A percentile compares a stretch with the other conserved stretches of the same genome.
These are phyloP conservation scores for Hapsidospora chrysogenum DNA, from an alignment of 495 filamentous ascomycete genomes.

Conservation along the genomic window DNA sequence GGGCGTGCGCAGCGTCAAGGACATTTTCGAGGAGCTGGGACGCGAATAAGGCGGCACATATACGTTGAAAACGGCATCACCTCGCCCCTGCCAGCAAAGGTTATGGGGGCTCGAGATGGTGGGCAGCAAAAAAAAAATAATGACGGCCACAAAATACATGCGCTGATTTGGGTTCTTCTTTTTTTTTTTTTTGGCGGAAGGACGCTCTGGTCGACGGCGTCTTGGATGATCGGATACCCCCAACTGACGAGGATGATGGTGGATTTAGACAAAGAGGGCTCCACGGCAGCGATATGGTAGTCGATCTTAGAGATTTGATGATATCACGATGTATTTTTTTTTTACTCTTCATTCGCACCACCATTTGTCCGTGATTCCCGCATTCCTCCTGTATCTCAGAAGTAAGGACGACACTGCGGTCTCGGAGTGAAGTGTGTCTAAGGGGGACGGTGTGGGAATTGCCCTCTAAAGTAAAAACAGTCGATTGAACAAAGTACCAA, in stretches of 20 bases:
- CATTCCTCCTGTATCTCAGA: too few relatives aligned
- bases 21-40: slow-evolving; percentile 51
- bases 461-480: too few relatives aligned
- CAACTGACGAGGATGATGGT: background rate
- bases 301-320: too few relatives aligned
- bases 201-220: background rate
- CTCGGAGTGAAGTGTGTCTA: too few relatives aligned
- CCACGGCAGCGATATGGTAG: background rate
- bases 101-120: background rate
- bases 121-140: background rate
- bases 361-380: too few relatives aligned
- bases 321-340: too few relatives aligned
- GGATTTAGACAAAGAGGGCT: background rate
- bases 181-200: background rate
- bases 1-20: slow-evolving; percentile 57
- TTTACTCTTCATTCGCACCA: too few relatives aligned
- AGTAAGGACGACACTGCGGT: too few relatives aligned
- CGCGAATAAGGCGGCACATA: slow-evolving; percentile 1
- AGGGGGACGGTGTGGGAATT: too few relatives aligned
- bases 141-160: too few relatives aligned
- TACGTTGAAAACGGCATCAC: background rate
- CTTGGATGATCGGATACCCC: background rate
- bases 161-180: background rate
- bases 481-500: too few relatives aligned
- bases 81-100: background rate